Base-by-base conservation (phyloP, 495 filamentous ascomycete genomes). In the Aspergillus nanangensis region DNA sequence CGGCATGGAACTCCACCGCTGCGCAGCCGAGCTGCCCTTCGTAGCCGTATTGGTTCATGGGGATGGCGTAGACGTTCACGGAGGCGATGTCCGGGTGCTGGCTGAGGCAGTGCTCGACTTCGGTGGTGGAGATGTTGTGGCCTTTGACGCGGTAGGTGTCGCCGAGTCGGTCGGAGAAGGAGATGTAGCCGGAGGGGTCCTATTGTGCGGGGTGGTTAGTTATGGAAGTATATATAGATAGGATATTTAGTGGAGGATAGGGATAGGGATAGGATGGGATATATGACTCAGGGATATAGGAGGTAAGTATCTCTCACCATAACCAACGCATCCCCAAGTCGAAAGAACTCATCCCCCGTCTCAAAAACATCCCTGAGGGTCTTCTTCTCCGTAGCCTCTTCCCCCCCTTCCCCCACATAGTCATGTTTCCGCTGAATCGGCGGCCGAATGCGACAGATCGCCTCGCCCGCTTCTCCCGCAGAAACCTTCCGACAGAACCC, bases 21-120 rank as follows among this genome's bases (percentile, higher is more conserved):
- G 39, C 39, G 17, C 39, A 41, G 8, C 39, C 39, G 7, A 41
- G 39, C 14, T 41, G 39, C 4, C 39, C 39, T 22, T 41, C 42
- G 14, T 45, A 45, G 1, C 42, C 42, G 42, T 35, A 45, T 22
- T 20, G 42, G 33, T 45, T 45, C 42, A 45, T 45, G 15, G 42
- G 42, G 31, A 45, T 45, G 13, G 42, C 42, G 17, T 45, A 45
- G 17, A 45, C 42, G 22, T 45, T 45, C 13, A 36, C 42, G 13
- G 27, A 17, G 9, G 42, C 42, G 17, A 45, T 45, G n/a, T 45
- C 42, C 8, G 42, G 31, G 25, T 29, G 25, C 11, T 11, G 25
- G 25, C 5, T 11, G 25, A 29, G 25, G 25, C 25, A 44, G 41
- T 44, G 29, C 15, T 44, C 41, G 15, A 44, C 25, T 20, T 44